Base-by-base conservation (phyloP, 805 yeast genomes). In the Torulaspora indica region DNA sequence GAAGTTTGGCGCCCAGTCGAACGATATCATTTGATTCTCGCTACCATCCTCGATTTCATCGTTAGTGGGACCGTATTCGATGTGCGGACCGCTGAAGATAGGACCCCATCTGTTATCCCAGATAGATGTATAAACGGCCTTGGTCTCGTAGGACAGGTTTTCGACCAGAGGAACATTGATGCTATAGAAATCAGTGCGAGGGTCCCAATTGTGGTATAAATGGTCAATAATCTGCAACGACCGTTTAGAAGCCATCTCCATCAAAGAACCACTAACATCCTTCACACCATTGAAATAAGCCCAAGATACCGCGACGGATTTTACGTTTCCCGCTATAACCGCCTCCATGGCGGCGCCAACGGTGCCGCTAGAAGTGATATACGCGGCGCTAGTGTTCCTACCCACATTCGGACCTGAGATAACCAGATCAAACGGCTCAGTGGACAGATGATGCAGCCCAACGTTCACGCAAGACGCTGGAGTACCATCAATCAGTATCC, bases 291-390 rank as follows among this genome's bases (percentile, higher is more conserved):
- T 48, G 42, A 74, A 78, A 59, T 83, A 93, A n/a, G 95, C 93
- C 72, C 79, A 91, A 29, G 95, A 85, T 27, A 93, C 57, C 1
- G 95, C 97, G 50, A 93, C 74, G 4, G 96, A 70, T 52, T 73
- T 81, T 12, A 66, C 68, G 24, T 79, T 77, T 0, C 81, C 82
- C 15, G 74, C 61, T 33, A 90, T 77, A 2, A 84, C 85, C 1
- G 90, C 95, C 67, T 93, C 98, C 88, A 90, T 77, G 1, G 97
- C 93, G 3, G 96, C 98, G 20, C 98, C 98, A 13, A 93, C 82
- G 2, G 98, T 93, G 10, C 98, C 98, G 54, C 95, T 82, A 4
- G 96, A 80, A 56, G 93, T 75, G 43, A 89, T 85, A 64, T 89
- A 93, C 35, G 91, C 77, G 5, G 95, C 88, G 18, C 91, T 79